These are phyloP conservation scores for Ceratobasidium sp. DNA, from an alignment of 1,284 basidiomycete genomes.

Conservation along the genomic window DNA sequence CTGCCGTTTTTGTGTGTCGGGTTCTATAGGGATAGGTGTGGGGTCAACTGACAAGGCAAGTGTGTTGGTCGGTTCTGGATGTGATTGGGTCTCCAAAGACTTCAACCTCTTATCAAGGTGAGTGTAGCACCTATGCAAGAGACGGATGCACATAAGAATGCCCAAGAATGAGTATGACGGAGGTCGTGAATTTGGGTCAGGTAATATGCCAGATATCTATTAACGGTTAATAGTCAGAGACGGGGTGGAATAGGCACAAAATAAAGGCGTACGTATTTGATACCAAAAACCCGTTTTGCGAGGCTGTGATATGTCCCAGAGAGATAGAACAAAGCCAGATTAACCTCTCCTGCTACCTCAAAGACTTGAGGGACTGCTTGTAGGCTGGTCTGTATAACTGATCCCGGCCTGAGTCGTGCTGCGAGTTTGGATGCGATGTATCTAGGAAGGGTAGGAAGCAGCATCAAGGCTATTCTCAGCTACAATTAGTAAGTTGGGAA, in stretches of 20 bases:
- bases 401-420: slow-evolving; percentile 52
- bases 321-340: slow-evolving; percentile 87
- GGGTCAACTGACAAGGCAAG: slow-evolving; percentile 35
- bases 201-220: slow-evolving; percentile 80
- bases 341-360: slow-evolving; percentile 76
- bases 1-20: slow-evolving; percentile 32
- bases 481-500: slow-evolving; percentile 44
- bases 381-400: slow-evolving; percentile 52
- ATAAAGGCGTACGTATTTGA: slow-evolving; percentile 74
- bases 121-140: slow-evolving; percentile 71
- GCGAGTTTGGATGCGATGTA: slow-evolving; percentile 71
- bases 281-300: slow-evolving; percentile 76
- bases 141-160: slow-evolving; percentile 77
- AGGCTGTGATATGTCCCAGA: slow-evolving; percentile 84
- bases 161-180: slow-evolving; percentile 91
- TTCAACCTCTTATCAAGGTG: slow-evolving; percentile 41
- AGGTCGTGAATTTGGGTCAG: slow-evolving; percentile 77
- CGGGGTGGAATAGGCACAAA: background rate
- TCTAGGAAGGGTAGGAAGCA: slow-evolving; percentile 75
- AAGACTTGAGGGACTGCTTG: slow-evolving; percentile 65
- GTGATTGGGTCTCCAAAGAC: slow-evolving; percentile 17
- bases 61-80: slow-evolving; percentile 31
- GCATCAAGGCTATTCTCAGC: slow-evolving; percentile 69
- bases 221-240: background rate
- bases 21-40: slow-evolving; percentile 22